Percentiles rank a stretch among this genome's conserved stretches.
phyloP scores from a whole-genome alignment of 1,139 yeast species.

The Meyerozyma guilliermondii region DNA sequence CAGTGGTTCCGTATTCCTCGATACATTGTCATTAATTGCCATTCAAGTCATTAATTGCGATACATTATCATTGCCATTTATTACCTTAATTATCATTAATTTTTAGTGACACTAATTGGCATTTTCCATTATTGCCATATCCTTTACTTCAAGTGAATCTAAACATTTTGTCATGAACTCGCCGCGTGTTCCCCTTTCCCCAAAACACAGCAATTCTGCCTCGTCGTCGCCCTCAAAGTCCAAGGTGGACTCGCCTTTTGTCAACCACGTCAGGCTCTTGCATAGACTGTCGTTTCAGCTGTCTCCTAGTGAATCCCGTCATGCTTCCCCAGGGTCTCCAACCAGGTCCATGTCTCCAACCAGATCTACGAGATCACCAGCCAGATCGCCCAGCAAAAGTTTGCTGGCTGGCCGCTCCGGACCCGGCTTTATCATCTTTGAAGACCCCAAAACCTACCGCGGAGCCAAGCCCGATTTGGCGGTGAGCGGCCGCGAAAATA shows the following conservation, averaged over 20 bases:
- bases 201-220: constrained; percentile 1
- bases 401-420: constrained; percentile 3
- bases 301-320: constrained; percentile 5
- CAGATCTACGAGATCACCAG: too few relatives aligned
- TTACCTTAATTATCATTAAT: too few relatives aligned
- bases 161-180: constrained; percentile 10
- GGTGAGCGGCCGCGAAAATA: constrained; percentile 6
- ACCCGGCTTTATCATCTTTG: constrained; percentile 31
- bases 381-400: constrained; percentile 4
- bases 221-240: constrained; percentile 22
- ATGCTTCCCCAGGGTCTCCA: constrained; percentile 6
- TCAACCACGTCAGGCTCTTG: constrained; percentile 8
- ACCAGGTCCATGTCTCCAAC: constrained; percentile 1
- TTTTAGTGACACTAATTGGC: too few relatives aligned
- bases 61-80: too few relatives aligned
- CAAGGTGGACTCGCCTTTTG: constrained; percentile 15
- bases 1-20: too few relatives aligned
- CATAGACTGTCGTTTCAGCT: constrained; percentile 7
- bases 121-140: too few relatives aligned
- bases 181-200: constrained; percentile 13
- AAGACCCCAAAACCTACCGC: constrained; percentile 19
- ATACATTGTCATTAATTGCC: too few relatives aligned
- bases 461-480: constrained; percentile 1
- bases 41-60: too few relatives aligned
- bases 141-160: background rate